Evolutionary conservation across 805 yeast genomes (phyloP).

Genomic region (Barnettozyma vustinii): DNA sequence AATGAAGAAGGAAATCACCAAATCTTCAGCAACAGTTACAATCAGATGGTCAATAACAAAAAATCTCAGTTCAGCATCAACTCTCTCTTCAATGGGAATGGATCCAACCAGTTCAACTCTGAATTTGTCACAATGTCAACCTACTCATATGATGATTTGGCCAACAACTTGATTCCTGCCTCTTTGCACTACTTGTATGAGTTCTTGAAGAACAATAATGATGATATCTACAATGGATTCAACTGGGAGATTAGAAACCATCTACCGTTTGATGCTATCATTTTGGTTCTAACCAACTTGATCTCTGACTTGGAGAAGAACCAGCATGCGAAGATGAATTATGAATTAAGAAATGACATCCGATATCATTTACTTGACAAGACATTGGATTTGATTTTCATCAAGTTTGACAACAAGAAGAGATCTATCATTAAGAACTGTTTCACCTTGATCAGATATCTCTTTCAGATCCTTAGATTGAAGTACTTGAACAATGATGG

Average conservation of each 20-base stretch:
- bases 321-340: constrained; percentile 21
- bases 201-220: constrained; percentile 45
- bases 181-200: constrained; percentile 51
- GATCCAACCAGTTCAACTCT: constrained; percentile 5
- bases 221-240: constrained; percentile 42
- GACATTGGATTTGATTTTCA: constrained; percentile 27
- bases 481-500: constrained; percentile 24
- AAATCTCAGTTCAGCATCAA: constrained; percentile 24
- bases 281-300: constrained; percentile 45
- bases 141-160: constrained; percentile 47
- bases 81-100: constrained; percentile 13
- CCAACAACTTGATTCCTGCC: constrained; percentile 50
- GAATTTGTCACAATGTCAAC: constrained; percentile 5
- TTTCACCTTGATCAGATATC: constrained; percentile 27
- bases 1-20: constrained; percentile 23
- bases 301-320: constrained; percentile 42
- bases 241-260: constrained; percentile 59
- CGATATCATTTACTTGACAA: constrained; percentile 28
- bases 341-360: constrained; percentile 30
- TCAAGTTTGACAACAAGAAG: constrained; percentile 29
- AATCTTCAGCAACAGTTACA: constrained; percentile 23
- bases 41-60: constrained; percentile 25
- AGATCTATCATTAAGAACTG: constrained; percentile 30
- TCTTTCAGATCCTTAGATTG: constrained; percentile 28
- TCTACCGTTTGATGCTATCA: constrained; percentile 56